Conservation (phyloP, 805 yeast species). For the Jamesozyma lodderae region DNA sequence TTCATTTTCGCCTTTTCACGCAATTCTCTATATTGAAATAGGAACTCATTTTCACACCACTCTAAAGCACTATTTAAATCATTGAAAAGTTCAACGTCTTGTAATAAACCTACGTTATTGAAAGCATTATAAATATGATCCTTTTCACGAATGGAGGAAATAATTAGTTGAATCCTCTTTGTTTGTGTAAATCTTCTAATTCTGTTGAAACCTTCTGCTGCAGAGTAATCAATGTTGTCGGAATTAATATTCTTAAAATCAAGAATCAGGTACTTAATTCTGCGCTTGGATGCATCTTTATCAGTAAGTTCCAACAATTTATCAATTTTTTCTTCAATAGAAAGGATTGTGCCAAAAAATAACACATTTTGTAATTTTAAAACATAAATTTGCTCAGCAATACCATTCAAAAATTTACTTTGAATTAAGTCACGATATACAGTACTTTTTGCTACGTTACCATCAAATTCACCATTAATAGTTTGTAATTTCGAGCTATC, state of each 20-base stretch:
- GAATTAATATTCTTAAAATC: constrained; percentile 77
- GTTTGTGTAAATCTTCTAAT: constrained; percentile 69
- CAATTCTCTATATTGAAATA: constrained; percentile 34
- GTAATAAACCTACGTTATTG: constrained; percentile 76
- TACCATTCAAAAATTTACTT: constrained; percentile 71
- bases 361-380: constrained; percentile 80
- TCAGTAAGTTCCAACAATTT: constrained; percentile 48
- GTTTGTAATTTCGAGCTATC: constrained; percentile 82
- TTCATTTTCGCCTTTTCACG: constrained; percentile 22
- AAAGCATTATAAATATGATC: constrained; percentile 62
- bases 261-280: constrained; percentile 70
- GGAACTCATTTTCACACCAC: constrained; percentile 92
- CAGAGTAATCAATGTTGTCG: constrained; percentile 74
- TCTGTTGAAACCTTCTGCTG: constrained; percentile 90
- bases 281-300: constrained; percentile 34
- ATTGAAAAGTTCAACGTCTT: constrained; percentile 49
- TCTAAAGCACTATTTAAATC: constrained; percentile 83
- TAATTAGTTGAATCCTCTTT: constrained; percentile 58
- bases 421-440: constrained; percentile 87
- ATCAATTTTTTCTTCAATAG: constrained; percentile 71
- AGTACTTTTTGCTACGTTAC: constrained; percentile 82
- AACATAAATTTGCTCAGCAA: constrained; percentile 85
- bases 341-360: constrained; percentile 92
- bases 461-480: constrained; percentile 73
- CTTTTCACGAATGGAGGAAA: constrained; percentile 66